Evolutionary conservation across 2,329 filamentous ascomycete genomes (phyloP).

Genomic region (Trichoderma sp.): DNA sequence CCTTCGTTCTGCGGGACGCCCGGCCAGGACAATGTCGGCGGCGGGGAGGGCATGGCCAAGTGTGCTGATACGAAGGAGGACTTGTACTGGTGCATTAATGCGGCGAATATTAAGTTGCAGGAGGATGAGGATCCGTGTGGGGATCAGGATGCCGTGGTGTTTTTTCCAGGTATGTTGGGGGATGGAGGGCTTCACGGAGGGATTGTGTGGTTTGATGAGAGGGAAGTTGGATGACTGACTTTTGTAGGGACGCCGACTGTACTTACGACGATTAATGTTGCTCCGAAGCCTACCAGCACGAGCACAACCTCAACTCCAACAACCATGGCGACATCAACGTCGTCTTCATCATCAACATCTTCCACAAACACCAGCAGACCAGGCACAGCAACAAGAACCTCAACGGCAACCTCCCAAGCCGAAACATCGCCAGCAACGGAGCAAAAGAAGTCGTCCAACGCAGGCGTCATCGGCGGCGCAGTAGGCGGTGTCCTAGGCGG

Average conservation of each 20-base stretch:
- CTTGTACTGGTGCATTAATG: conserved; percentile 14
- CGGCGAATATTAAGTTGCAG: background rate
- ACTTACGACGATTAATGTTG: conserved; percentile 1
- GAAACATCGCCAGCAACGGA: background rate
- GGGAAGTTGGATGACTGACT: background rate
- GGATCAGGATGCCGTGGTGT: background rate
- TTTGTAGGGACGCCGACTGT: background rate
- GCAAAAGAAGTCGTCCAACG: background rate
- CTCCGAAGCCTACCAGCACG: background rate
- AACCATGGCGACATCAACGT: background rate
- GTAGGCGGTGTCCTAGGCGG: conserved; percentile 3
- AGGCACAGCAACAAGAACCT: background rate
- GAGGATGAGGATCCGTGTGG: background rate
- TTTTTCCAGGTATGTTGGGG: conserved; percentile 15
- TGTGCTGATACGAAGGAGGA: conserved; percentile 6
- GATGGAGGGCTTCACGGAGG: too few relatives aligned
- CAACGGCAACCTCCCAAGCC: background rate
- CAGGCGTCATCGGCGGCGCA: conserved; percentile 1
- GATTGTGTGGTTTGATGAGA: too few relatives aligned
- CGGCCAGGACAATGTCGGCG: background rate
- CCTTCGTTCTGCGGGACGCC: conserved; percentile 38
- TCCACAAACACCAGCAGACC: background rate
- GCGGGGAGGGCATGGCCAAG: conserved; percentile 20
- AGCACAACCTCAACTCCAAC: background rate
- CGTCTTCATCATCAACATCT: background rate